Percentiles rank a stretch among this genome's conserved stretches.
These are phyloP conservation scores for Durusdinium trenchii DNA, from an alignment of 73 alveolate species.

Conservation along the genomic window DNA sequence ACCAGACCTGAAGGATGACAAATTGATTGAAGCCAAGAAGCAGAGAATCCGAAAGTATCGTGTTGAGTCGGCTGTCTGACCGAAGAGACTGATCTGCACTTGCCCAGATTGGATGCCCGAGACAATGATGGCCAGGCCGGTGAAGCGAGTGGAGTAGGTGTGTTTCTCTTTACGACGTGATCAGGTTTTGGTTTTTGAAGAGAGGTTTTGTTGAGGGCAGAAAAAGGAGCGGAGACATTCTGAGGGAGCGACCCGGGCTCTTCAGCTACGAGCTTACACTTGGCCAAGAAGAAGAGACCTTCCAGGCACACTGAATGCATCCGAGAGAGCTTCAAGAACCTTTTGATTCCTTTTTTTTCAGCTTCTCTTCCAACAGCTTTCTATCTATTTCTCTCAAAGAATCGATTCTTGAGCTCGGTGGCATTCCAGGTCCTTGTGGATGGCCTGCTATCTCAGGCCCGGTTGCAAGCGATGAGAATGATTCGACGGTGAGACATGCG, in stretches of 20 bases:
- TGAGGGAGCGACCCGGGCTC: conserved; percentile 53
- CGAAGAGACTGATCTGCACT: background rate
- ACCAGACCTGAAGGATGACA: too few relatives aligned
- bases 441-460: conserved; percentile 78
- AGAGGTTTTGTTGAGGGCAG: too few relatives aligned
- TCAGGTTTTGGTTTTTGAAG: too few relatives aligned
- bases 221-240: too few relatives aligned
- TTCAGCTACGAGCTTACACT: conserved; percentile 58
- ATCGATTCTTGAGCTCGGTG: background rate
- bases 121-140: conserved; percentile 49
- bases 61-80: too few relatives aligned
- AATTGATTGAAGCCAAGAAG: too few relatives aligned
- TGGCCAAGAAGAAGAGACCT: conserved; percentile 53
- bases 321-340: too few relatives aligned
- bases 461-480: background rate
- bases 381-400: too few relatives aligned
- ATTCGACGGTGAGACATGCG: background rate
- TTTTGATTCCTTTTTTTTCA: too few relatives aligned
- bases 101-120: conserved; percentile 55
- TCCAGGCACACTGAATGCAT: too few relatives aligned
- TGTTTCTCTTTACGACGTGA: background rate
- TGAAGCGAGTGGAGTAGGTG: background rate
- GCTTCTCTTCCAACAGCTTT: too few relatives aligned
- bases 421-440: conserved; percentile 69
- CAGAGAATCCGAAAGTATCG: too few relatives aligned